Conservation (phyloP, 2,329 filamentous ascomycete species). For the Ceratocystis albifundus region DNA sequence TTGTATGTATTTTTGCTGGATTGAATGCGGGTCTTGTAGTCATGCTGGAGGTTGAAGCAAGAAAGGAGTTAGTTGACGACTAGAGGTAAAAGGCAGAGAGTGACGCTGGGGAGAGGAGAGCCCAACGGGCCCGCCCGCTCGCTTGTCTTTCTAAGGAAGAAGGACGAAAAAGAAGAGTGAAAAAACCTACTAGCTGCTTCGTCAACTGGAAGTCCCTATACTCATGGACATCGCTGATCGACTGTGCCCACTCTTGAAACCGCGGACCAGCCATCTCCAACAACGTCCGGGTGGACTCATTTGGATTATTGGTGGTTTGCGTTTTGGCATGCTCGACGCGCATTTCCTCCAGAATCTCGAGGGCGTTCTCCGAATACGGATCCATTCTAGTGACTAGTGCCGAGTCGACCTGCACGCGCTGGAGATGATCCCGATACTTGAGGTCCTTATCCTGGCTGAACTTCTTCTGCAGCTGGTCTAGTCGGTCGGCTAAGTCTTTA, state of each 20-base stretch:
- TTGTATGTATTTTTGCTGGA: constrained; percentile 48
- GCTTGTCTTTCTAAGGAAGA: neutral
- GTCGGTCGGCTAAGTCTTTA: constrained; percentile 67
- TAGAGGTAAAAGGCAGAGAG: neutral
- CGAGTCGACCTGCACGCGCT: constrained; percentile 85
- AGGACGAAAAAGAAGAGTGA: neutral
- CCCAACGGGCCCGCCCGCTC: no score
- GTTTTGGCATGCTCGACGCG: constrained; percentile 44
- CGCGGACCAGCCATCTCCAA: constrained; percentile 68
- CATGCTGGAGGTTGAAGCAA: constrained; percentile 36
- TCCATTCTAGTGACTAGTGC: constrained; percentile 75
- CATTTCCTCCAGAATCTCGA: constrained; percentile 59
- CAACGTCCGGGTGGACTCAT: constrained; percentile 42
- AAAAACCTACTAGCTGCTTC: constrained; percentile 58
- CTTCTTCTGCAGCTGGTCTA: constrained; percentile 61
- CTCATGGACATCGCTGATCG: constrained; percentile 80
- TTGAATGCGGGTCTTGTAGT: constrained; percentile 51
- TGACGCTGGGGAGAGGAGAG: neutral
- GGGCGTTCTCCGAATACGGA: constrained; percentile 59
- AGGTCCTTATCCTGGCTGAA: constrained; percentile 72
- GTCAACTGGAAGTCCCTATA: constrained; percentile 74
- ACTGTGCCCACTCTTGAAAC: constrained; percentile 74
- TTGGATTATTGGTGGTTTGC: constrained; percentile 32
- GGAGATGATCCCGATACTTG: constrained; percentile 78
- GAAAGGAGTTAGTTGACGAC: neutral